phyloP scores from a whole-genome alignment of 176 grass and related monocot genomes.

The Zoysia pacifica region DNA sequence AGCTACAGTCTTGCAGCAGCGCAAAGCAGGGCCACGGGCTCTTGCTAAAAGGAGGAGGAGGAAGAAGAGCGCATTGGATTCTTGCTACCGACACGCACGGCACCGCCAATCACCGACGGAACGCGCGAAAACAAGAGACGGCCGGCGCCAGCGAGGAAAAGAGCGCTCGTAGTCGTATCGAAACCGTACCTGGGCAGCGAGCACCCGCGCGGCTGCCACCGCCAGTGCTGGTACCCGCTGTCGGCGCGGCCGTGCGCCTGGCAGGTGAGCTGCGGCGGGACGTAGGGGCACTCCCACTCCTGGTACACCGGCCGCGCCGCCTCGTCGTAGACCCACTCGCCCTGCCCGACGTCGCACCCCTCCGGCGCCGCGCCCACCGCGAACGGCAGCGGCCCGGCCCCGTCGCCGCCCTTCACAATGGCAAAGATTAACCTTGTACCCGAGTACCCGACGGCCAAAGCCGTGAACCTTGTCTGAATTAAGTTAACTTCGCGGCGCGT shows the following conservation, averaged over 20 bases:
- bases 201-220: conserved; percentile 77
- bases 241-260: conserved; percentile 82
- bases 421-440: background rate
- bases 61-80: conserved; percentile 27
- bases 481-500: background rate
- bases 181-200: conserved; percentile 66
- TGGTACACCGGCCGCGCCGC: conserved; percentile 58
- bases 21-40: conserved; percentile 15
- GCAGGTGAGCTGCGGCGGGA: conserved; percentile 84
- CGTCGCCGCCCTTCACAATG: conserved; percentile 25
- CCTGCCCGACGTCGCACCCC: conserved; percentile 60
- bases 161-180: background rate
- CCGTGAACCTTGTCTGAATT: background rate
- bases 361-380: conserved; percentile 46
- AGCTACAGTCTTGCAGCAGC: background rate
- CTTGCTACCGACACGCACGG: conserved; percentile 4
- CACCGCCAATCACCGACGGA: conserved; percentile 9
- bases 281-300: conserved; percentile 90
- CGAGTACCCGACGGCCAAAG: background rate
- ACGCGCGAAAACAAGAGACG: background rate
- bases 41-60: background rate
- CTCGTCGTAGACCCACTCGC: conserved; percentile 84
- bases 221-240: conserved; percentile 72
- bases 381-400: conserved; percentile 50
- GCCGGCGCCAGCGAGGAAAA: background rate